Base-by-base conservation (phyloP, 2,329 filamentous ascomycete species). In the Cephalotrichum gorgonifer region DNA sequence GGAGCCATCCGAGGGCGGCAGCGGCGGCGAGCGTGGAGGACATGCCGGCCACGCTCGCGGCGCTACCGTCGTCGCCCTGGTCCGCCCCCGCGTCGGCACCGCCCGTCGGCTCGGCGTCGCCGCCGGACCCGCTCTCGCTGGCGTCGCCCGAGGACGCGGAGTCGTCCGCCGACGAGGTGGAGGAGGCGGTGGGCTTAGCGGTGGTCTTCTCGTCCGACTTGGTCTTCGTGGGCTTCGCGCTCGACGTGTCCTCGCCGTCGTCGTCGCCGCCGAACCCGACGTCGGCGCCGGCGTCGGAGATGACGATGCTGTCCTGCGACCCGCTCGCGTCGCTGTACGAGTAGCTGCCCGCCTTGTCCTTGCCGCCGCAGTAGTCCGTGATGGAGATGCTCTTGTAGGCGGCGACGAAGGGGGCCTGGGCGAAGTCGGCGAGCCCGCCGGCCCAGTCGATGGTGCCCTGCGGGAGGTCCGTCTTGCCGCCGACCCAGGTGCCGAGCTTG, bases 401-500 rank as follows among this genome's bases (percentile, higher is more conserved):
- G 58, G 68, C 77, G 48, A 64, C 59, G 67, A 76, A 78, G 51
- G 77, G 76, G 52, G 63, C 74, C 56, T 75, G 55, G 55, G 56
- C 57, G 60, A 77, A 79, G 60, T 78, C 64, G 55, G 76, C 57
- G 60, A 82, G 81, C 50, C 84, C 83, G 44, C 83, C 82, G 43
- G 83, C 82, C 84, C 83, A 87, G 49, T 77, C 61, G 50, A 83
- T 73, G 23, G 80, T 84, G 44, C 83, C 81, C 52, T 66, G 52
- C n/a, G 72, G 63, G 55, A 74, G 62, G 56, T 70, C 58, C 4
- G 66, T 62, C 48, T 69, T 66, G 55, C 74, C 76, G 22, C 67
- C 74, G 42, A 73, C 64, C 71, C 75, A 79, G 54, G 74, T 74
- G 46, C 81, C 79, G 45, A 85, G 67, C 68, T 81, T 81, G 56